Evolutionary conservation across 1,284 basidiomycete genomes (phyloP).

Genomic region (Cutaneotrichosporon dermatis): DNA sequence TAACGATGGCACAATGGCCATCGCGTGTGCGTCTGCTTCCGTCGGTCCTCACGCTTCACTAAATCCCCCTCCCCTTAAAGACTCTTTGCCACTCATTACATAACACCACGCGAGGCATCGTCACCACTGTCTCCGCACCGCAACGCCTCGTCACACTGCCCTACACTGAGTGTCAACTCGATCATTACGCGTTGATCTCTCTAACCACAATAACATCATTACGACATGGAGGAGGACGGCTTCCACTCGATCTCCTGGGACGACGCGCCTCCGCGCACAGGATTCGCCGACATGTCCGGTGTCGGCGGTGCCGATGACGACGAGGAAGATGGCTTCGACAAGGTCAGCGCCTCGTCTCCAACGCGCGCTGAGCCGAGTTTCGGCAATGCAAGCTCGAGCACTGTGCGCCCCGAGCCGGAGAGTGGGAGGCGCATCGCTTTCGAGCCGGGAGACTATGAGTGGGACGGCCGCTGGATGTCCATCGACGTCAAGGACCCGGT

Average conservation of each 20-base stretch:
- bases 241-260: slow-evolving; percentile 48
- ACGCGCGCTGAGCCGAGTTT: slow-evolving; percentile 5
- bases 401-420: not conserved
- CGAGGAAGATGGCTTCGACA: slow-evolving; percentile 38
- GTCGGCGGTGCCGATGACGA: slow-evolving; percentile 28
- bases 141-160: too few relatives aligned
- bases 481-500: slow-evolving; percentile 85
- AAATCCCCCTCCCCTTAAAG: too few relatives aligned
- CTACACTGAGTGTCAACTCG: too few relatives aligned
- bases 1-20: too few relatives aligned
- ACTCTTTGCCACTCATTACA: too few relatives aligned
- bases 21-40: too few relatives aligned
- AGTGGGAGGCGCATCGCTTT: not conserved
- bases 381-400: slow-evolving; percentile 7
- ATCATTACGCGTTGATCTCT: too few relatives aligned
- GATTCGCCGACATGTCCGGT: slow-evolving; percentile 24
- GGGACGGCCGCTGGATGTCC: slow-evolving; percentile 75
- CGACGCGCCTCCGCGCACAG: slow-evolving; percentile 33
- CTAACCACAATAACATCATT: not conserved
- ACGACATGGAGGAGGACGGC: slow-evolving; percentile 38
- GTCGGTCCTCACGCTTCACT: too few relatives aligned
- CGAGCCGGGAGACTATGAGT: slow-evolving; percentile 49
- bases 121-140: too few relatives aligned
- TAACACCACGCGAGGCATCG: too few relatives aligned
- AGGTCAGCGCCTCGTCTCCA: slow-evolving; percentile 29